Base-by-base conservation (phyloP, 805 yeast genomes). In the Brettanomyces bruxellensis region DNA sequence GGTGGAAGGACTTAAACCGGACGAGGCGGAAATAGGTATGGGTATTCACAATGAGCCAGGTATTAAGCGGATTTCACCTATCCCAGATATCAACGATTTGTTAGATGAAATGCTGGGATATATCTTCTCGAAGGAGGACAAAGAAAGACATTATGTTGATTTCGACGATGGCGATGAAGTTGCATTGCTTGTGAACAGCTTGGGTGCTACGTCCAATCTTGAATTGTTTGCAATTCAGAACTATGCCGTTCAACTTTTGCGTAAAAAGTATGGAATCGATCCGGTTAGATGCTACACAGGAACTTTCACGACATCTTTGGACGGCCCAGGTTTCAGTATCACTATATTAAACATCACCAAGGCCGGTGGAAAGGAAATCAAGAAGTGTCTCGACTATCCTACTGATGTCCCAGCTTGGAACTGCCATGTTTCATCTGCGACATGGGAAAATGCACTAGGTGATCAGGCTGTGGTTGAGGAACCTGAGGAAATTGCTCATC, bases 21-120 rank as follows among this genome's bases (percentile, higher is more conserved):
- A 79, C 48, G 87, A 86, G 63, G 83, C 85, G 60, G 98, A 90
- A 63, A 73, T 90, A 48, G 98, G 98, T 25, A 83, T 90, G 81
- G 98, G 98, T 40, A 90, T 90, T 50, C 98, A 90, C 65, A 90
- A 90, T 58, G 98, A 90, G 62, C 93, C 96, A 1, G 97, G 97
- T 50, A 81, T 81, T 48, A 71, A 75, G 45, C 75, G 78, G 50
- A 59, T 77, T 35, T 66, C 71, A 28, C 83, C 85, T 14, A 78
- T 90, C 54, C 96, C 97, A 25, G 61, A 77, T 0, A 77, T 87
- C 44, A 81, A 78, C 14, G 75, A 75, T 0, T 66, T 91, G 32
- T 69, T 80, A 41, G 61, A 72, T 28, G 70, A 76, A 30, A 71
- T 91, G 70, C 72, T 83, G 45, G 70, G 79, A 40, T 78, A 78